Base-by-base conservation (phyloP, 1,284 basidiomycete genomes). In the Naganishia albida region DNA sequence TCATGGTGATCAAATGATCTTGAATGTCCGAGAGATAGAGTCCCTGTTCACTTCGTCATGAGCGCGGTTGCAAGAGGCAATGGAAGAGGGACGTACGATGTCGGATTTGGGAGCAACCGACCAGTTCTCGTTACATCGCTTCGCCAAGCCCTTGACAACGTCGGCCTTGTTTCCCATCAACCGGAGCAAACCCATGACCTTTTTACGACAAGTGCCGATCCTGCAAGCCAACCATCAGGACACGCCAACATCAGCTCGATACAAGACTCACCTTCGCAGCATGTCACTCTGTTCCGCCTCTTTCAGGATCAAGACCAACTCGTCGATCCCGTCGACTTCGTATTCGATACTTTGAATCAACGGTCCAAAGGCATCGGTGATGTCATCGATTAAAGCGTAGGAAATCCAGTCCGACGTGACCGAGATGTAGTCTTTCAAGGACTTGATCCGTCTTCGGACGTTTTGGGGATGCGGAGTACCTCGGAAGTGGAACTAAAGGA, bases 371-470 rank as follows among this genome's bases (percentile, higher is more conserved):
- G 94, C 95, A 78, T 99, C 96, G 63, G 96, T 99, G 75, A 99
- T 99, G 81, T 99, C 96, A 80, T 99, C 96, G 75, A 99, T 99
- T 67, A 99, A 86, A 18, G 96, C 96, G 74, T 99, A 99, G 15
- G 94, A 98, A 72, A 99, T 99, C 96, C 96, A 99, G 80, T 99
- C 96, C 3, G 93, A 96, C 0, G 96, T 98, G 71, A 99, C 96
- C 69, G 87, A 90, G 80, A 99, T 99, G 81, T 98, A 99, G 82
- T 99, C 96, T 77, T 96, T 97, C 69, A 99, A 88, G 78, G 99
- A 96, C 81, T 98, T 98, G 78, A 99, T 99, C 39, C 96, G 90
- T 44, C 95, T 85, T 13, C 96, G 90, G 39, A 99, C 96, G 76
- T 96, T 98, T 75, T 97, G 93, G 1, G 96, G 94, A 75, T 99